These are phyloP conservation scores for Phycomyces blakesleeanus DNA, from an alignment of 192 early-diverging fungal species.

Conservation along the genomic window DNA sequence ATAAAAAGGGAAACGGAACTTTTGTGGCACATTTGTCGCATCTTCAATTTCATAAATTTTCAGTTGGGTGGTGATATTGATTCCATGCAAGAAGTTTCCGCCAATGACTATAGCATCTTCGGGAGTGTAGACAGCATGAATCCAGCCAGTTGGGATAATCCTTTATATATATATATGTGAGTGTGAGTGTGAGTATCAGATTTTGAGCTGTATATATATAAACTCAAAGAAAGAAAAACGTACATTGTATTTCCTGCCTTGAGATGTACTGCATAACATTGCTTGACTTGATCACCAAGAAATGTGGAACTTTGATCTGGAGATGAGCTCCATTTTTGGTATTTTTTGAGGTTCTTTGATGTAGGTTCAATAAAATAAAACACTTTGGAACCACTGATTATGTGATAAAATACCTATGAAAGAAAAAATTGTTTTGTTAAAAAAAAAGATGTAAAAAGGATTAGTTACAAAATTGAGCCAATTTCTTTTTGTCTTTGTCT, in stretches of 20 bases:
- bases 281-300: slow-evolving; percentile 79
- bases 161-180: slow-evolving; percentile 32
- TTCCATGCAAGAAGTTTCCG: slow-evolving; percentile 88
- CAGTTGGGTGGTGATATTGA: slow-evolving; percentile 71
- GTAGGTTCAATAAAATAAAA: slow-evolving; percentile 92
- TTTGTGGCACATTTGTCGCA: slow-evolving; percentile 69
- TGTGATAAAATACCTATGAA: slow-evolving; percentile 79
- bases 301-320: slow-evolving; percentile 77
- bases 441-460: not conserved
- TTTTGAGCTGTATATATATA: too few relatives aligned
- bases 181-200: not conserved
- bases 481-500: too few relatives aligned
- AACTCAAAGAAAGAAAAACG: slow-evolving; percentile 23
- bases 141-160: slow-evolving; percentile 95
- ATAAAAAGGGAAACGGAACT: slow-evolving; percentile 87
- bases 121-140: slow-evolving; percentile 91
- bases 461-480: too few relatives aligned
- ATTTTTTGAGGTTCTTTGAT: slow-evolving; percentile 78
- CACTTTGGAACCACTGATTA: slow-evolving; percentile 78
- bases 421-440: not conserved
- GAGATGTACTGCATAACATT: slow-evolving; percentile 75
- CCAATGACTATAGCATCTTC: slow-evolving; percentile 86
- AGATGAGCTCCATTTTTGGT: slow-evolving; percentile 85
- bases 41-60: slow-evolving; percentile 73
- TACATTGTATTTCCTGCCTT: slow-evolving; percentile 83